Evolutionary conservation across 768 basidiomycete genomes (phyloP).

Genomic region (Mycena indigotica): DNA sequence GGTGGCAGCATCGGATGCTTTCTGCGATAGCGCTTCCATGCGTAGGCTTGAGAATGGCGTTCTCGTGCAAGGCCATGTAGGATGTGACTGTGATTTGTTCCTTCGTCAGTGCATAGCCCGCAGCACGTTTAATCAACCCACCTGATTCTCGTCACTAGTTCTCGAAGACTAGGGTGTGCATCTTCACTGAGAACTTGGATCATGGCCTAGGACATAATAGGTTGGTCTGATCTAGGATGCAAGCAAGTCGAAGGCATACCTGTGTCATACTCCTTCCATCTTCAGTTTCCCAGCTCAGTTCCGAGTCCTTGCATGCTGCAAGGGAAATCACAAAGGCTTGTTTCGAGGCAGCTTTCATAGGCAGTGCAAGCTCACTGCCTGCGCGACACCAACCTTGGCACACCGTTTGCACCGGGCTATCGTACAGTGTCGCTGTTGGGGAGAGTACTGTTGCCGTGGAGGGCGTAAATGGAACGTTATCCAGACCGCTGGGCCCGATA

Average conservation of each 20-base stretch:
- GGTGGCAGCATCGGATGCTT: conserved; percentile 3
- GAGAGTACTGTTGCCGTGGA: conserved; percentile 1
- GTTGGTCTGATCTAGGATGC: too few species aligned
- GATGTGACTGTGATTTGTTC: conserved; percentile 14
- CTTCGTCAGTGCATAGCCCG: background rate
- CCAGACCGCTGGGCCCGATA: background rate
- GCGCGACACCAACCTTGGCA: conserved; percentile 20
- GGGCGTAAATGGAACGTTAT: background rate
- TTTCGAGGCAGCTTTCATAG: background rate
- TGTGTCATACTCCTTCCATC: conserved; percentile 20
- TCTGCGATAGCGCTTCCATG: conserved; percentile 7
- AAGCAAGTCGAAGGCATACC: background rate
- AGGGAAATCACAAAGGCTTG: conserved; percentile 11
- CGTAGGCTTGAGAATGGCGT: conserved; percentile 2
- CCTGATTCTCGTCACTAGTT: conserved; percentile 18
- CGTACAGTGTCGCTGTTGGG: background rate
- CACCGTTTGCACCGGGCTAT: conserved; percentile 8
- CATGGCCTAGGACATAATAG: conserved; percentile 7
- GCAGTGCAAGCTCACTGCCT: background rate
- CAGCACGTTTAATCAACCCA: background rate
- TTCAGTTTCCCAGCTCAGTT: conserved; percentile 20
- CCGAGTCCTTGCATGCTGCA: conserved; percentile 21
- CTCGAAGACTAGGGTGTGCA: conserved; percentile 13
- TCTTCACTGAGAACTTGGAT: conserved; percentile 7
- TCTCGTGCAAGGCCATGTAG: conserved; percentile 9